Conservation (phyloP, 495 filamentous ascomycete genomes). For the Aspergillus biplanus region DNA sequence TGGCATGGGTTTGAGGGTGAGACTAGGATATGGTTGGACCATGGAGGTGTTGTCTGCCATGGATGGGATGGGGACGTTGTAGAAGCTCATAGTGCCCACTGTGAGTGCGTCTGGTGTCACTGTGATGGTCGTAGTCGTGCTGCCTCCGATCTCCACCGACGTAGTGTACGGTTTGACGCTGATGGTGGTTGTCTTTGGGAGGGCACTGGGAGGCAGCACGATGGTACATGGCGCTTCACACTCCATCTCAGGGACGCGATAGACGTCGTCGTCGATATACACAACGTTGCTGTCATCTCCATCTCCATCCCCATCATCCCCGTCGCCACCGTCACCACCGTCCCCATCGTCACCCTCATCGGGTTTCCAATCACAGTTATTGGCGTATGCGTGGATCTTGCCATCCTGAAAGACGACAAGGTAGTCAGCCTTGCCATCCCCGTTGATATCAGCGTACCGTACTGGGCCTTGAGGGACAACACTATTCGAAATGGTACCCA, state of each 20-base stretch:
- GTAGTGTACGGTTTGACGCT: conserved; percentile 1
- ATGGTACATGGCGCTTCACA: background rate
- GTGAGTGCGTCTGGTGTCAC: background rate
- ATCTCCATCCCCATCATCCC: too few species aligned
- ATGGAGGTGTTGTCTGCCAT: background rate
- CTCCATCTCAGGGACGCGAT: conserved; percentile 1
- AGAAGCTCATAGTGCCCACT: background rate
- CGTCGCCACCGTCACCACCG: too few species aligned
- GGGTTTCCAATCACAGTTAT: too few species aligned
- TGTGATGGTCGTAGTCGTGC: background rate
- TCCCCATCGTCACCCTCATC: too few species aligned
- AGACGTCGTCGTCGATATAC: conserved; percentile 2
- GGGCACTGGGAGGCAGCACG: conserved; percentile 1
- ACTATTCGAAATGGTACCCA: conserved; percentile 2
- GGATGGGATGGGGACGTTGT: conserved; percentile 1
- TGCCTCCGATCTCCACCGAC: background rate
- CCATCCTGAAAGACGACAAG: background rate
- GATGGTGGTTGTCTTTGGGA: background rate
- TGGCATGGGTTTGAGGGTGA: background rate
- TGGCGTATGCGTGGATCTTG: background rate
- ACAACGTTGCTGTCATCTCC: background rate
- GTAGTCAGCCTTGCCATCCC: conserved; percentile 5
- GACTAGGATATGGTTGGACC: conserved; percentile 1
- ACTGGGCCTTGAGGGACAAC: conserved; percentile 1
- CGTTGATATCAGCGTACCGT: conserved; percentile 2